Evolutionary conservation across 106 monocot species (phyloP).

Genomic region (Allium fistulosum): DNA sequence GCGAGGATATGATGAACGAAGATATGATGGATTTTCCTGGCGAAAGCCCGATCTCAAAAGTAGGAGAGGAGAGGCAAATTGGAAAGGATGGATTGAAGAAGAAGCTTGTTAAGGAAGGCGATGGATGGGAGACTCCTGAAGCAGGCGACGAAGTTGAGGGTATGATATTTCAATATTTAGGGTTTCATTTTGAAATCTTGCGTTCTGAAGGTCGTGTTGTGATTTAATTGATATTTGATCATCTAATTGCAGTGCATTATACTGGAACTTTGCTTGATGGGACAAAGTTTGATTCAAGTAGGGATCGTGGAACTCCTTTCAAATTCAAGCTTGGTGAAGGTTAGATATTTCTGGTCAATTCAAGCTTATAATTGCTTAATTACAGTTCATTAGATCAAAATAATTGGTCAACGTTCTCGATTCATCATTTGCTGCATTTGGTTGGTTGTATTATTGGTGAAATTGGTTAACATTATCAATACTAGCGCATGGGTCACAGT

Average conservation of each 20-base stretch:
- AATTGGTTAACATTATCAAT: no score
- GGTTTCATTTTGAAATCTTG: neutral
- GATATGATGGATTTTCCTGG: slow-evolving; percentile 20
- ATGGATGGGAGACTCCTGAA: slow-evolving; percentile 81
- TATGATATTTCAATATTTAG: slow-evolving; percentile 3
- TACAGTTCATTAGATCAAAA: no score
- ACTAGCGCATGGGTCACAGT: no score
- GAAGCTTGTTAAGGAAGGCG: slow-evolving; percentile 83
- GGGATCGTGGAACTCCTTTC: slow-evolving; percentile 71
- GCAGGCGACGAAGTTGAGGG: slow-evolving; percentile 89
- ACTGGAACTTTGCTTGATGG: slow-evolving; percentile 88
- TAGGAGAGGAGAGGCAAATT: slow-evolving; percentile 93
- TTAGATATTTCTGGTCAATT: neutral
- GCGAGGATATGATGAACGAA: slow-evolving; percentile 18
- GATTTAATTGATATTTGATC: neutral
- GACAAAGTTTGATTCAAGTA: slow-evolving; percentile 88
- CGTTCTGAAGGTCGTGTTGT: no score
- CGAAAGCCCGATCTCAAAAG: slow-evolving; percentile 37
- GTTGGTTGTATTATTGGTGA: no score
- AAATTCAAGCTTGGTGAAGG: slow-evolving; percentile 91
- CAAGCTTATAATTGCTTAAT: neutral
- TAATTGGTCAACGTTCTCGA: no score
- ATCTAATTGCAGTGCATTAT: slow-evolving; percentile 67
- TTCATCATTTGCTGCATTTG: no score
- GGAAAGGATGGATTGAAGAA: slow-evolving; percentile 82